Base-by-base conservation (phyloP, 345 rosid genomes). In the Turnera subulata region DNA sequence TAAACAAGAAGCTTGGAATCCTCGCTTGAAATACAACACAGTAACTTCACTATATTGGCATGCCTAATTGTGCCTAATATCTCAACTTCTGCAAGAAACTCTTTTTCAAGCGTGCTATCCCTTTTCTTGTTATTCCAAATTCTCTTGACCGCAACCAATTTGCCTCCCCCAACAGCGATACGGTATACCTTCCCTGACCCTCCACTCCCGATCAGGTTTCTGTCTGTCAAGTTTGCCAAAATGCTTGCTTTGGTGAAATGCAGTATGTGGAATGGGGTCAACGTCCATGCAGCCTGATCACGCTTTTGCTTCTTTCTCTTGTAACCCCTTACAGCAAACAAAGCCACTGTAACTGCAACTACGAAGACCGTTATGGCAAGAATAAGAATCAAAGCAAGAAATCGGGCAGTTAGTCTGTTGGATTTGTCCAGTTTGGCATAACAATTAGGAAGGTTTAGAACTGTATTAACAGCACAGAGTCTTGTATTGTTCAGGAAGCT, bases 101-200 rank as follows among this genome's bases (percentile, higher is more conserved):
- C 89, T 37, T 84, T 89, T 73, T 85, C 94, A 11, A 80, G 76
- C 32, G 71, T 80, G 49, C 67, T 61, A 59, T 92, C 89, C 19
- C 78, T 32, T 59, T 68, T 76, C 63, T 62, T 74, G 46, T 22
- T 69, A 25, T 63, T 83, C 93, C 94, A 83, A 46, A 93, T 84
- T 82, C 75, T 81, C 73, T 93, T 93, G 32, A 93, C 99, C 6
- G 99, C 99, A 13, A 93, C 82, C n/a, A 22, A 75, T 21, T 82
- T 69, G 12, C 82, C 91, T 0, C 75, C 49, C 11, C 54, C 14
- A n/a, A 72, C 32, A 2, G 63, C 26, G 18, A 83, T 71, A 51
- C 80, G 76, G 74, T 89, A 89, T 21, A 93, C 93, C 66, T 89
- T 85, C 17, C 97, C 99, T 1, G 94, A 85, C 17, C 97, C 97